phyloP scores from a whole-genome alignment of 2,329 filamentous ascomycete genomes.

The Fusarium tanahbumbuense region DNA sequence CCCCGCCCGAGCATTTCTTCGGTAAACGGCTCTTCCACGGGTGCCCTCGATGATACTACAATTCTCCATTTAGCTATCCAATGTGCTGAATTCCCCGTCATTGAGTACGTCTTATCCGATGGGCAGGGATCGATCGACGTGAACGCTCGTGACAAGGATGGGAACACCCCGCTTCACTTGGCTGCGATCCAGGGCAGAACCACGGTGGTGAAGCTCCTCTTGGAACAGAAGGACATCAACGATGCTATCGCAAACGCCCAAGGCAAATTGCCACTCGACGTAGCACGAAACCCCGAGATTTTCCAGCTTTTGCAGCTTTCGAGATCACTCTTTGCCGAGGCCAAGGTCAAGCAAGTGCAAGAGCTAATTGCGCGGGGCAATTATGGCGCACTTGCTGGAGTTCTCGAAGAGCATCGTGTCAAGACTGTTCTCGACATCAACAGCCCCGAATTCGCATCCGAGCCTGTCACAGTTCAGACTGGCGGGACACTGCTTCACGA shows the following conservation, averaged over 20 bases:
- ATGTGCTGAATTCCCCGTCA: slow-evolving; percentile 90
- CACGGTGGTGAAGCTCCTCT: slow-evolving; percentile 82
- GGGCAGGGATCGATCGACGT: slow-evolving; percentile 77
- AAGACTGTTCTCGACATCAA: slow-evolving; percentile 93
- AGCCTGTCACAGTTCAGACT: slow-evolving; percentile 78
- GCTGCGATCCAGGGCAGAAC: slow-evolving; percentile 85
- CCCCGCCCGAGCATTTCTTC: slow-evolving; percentile 69
- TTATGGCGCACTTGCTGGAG: slow-evolving; percentile 80
- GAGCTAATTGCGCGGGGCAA: slow-evolving; percentile 77
- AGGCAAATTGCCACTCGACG: slow-evolving; percentile 86
- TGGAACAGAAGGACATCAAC: slow-evolving; percentile 86
- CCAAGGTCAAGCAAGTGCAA: slow-evolving; percentile 86
- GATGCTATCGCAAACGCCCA: slow-evolving; percentile 87
- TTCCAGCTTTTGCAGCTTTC: slow-evolving; percentile 95
- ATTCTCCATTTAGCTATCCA: slow-evolving; percentile 95
- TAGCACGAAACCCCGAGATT: slow-evolving; percentile 92
- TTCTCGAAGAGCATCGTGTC: slow-evolving; percentile 86
- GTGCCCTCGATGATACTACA: slow-evolving; percentile 80
- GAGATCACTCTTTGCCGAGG: slow-evolving; percentile 88
- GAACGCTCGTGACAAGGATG: slow-evolving; percentile 91
- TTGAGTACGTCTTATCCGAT: slow-evolving; percentile 92
- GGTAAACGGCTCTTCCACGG: slow-evolving; percentile 55
- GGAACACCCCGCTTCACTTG: slow-evolving; percentile 92
- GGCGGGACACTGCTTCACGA: slow-evolving; percentile 96
- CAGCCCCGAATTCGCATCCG: slow-evolving; percentile 86